Evolutionary conservation across 805 yeast species (phyloP).

Genomic region (Tetrapisispora phaffii): DNA sequence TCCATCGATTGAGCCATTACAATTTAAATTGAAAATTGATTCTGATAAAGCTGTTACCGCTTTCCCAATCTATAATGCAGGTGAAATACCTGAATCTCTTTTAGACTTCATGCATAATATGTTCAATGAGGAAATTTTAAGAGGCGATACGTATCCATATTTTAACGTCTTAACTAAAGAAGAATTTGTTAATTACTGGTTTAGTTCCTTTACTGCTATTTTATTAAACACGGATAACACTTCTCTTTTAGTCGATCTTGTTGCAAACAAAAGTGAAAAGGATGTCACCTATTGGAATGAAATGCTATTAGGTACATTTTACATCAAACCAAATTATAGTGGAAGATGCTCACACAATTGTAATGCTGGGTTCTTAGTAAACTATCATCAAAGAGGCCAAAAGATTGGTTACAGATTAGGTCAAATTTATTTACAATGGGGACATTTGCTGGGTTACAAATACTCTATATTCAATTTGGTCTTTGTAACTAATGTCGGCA

Average conservation of each 20-base stretch:
- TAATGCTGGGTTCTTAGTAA: conserved; percentile 79
- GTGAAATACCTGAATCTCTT: conserved; percentile 43
- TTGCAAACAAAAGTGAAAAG: conserved; percentile 20
- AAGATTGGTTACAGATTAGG: conserved; percentile 70
- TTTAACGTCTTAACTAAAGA: conserved; percentile 33
- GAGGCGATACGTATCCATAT: conserved; percentile 71
- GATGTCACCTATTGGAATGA: conserved; percentile 37
- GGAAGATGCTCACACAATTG: conserved; percentile 83
- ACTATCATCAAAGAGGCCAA: conserved; percentile 46
- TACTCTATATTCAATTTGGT: conserved; percentile 85
- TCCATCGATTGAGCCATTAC: conserved; percentile 31
- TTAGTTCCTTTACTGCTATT: conserved; percentile 54
- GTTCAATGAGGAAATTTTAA: conserved; percentile 57
- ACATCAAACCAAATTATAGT: conserved; percentile 75
- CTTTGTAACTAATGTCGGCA: conserved; percentile 69
- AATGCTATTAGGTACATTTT: conserved; percentile 59
- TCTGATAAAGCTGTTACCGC: conserved; percentile 44
- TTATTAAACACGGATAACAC: conserved; percentile 39
- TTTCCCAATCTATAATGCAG: conserved; percentile 43
- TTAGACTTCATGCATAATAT: conserved; percentile 38
- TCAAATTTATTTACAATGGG: conserved; percentile 53
- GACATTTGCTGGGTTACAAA: conserved; percentile 67
- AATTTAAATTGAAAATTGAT: conserved; percentile 33
- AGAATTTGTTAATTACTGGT: conserved; percentile 59
- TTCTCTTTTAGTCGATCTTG: conserved; percentile 2